These are phyloP conservation scores for Oryza glaberrima DNA, from an alignment of 176 grass and related monocot species.

Conservation along the genomic window DNA sequence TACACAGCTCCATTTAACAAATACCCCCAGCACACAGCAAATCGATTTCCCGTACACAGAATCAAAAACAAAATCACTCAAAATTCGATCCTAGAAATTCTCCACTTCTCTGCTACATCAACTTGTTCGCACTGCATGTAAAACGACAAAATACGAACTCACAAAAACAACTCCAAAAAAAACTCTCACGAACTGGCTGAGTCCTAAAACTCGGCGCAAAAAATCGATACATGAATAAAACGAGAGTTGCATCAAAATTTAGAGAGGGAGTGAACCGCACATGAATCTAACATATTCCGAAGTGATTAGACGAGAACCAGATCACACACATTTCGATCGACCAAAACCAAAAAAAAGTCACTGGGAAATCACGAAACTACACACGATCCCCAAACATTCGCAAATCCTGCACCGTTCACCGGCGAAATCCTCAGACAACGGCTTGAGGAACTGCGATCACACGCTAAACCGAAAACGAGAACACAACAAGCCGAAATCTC, in stretches of 20 bases:
- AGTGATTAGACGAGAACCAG: not conserved
- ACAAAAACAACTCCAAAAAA: not conserved
- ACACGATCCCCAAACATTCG: not conserved
- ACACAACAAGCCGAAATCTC: not conserved
- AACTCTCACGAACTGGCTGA: not conserved
- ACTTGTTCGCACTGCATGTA: constrained; percentile 12
- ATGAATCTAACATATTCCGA: not conserved
- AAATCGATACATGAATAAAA: not conserved
- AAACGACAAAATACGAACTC: constrained; percentile 28
- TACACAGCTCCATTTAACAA: not conserved
- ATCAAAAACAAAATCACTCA: not conserved
- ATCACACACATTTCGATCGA: constrained; percentile 28
- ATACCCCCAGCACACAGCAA: not conserved
- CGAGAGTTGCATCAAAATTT: not conserved
- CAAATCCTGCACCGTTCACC: not conserved
- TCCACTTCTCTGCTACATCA: not conserved
- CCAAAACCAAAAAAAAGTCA: not conserved
- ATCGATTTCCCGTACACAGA: not conserved
- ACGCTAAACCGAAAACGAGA: not conserved
- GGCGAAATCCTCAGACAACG: not conserved
- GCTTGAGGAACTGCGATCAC: not conserved
- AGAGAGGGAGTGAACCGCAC: not conserved
- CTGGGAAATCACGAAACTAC: not conserved
- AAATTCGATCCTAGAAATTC: not conserved
- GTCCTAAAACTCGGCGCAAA: not conserved